These are phyloP conservation scores for Hondaea fermentalgiana DNA, from an alignment of 108 stramenopile species.

Conservation along the genomic window DNA sequence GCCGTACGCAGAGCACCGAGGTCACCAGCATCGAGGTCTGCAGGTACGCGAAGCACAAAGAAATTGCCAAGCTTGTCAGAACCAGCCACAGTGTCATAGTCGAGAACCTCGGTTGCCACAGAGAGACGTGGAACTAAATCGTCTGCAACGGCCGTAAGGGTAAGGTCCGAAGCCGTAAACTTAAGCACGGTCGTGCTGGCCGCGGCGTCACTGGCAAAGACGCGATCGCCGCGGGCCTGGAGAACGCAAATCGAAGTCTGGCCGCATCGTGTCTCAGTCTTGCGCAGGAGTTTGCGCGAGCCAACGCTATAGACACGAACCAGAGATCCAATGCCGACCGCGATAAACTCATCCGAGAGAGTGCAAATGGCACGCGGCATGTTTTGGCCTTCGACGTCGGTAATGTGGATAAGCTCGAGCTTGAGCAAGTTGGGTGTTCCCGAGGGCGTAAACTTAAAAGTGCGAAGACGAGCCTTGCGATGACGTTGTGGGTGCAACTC, in stretches of 20 bases:
- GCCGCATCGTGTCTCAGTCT: constrained; percentile 77
- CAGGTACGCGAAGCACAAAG: constrained; percentile 72
- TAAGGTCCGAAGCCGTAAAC: constrained; percentile 71
- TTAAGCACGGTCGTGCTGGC: constrained; percentile 79
- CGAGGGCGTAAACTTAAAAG: background rate
- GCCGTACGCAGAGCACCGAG: constrained; percentile 47
- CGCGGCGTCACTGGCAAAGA: constrained; percentile 75
- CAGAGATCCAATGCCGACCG: constrained; percentile 77
- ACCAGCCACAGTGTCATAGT: constrained; percentile 89
- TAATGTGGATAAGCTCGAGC: constrained; percentile 78
- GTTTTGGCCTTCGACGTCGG: constrained; percentile 80
- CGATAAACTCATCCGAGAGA: constrained; percentile 52
- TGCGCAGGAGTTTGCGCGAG: constrained; percentile 86
- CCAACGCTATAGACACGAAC: constrained; percentile 91
- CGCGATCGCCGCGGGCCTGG: constrained; percentile 72
- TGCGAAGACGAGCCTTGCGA: constrained; percentile 41
- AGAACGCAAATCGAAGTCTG: constrained; percentile 76
- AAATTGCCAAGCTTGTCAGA: constrained; percentile 95
- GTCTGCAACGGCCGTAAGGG: constrained; percentile 73
- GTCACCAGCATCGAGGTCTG: constrained; percentile 61
- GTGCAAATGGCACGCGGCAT: constrained; percentile 52
- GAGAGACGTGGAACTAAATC: constrained; percentile 75
- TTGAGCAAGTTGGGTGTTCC: constrained; percentile 11
- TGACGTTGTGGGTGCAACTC: constrained; percentile 64
- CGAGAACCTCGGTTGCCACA: constrained; percentile 75